phyloP scores from a whole-genome alignment of 2,329 filamentous ascomycete species.

The Aschersonia sp. region DNA sequence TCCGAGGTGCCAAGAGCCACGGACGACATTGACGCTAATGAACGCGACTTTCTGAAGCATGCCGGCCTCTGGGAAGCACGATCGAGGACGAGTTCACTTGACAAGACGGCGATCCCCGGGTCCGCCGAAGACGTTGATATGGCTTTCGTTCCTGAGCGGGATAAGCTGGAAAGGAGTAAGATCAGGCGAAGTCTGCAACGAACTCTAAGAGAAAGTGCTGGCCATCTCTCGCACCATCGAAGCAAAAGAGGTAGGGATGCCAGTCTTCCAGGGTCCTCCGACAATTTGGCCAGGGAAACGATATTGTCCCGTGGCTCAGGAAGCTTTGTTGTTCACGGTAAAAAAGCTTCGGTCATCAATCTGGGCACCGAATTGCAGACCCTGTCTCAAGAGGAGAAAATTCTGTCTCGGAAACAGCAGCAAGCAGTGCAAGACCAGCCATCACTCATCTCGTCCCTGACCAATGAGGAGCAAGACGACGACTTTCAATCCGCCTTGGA shows the following conservation, averaged over 20 bases:
- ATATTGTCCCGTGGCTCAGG: slow-evolving; percentile 65
- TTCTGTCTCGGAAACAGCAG: slow-evolving; percentile 45
- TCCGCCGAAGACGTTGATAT: slow-evolving; percentile 15
- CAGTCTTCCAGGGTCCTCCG: slow-evolving; percentile 10
- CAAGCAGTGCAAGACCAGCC: slow-evolving; percentile 15
- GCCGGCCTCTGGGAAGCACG: slow-evolving; percentile 43
- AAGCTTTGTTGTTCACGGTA: slow-evolving; percentile 92
- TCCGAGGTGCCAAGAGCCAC: slow-evolving; percentile 10
- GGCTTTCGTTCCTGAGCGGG: slow-evolving; percentile 24
- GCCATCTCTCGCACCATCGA: slow-evolving; percentile 49
- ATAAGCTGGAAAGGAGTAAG: slow-evolving; percentile 46
- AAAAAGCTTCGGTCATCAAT: slow-evolving; percentile 95
- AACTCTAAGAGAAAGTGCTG: slow-evolving; percentile 70
- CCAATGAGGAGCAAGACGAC: slow-evolving; percentile 22
- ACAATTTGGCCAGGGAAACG: slow-evolving; percentile 38
- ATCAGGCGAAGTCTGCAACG: slow-evolving; percentile 79
- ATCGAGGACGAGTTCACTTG: slow-evolving; percentile 13
- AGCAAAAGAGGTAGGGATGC: slow-evolving; percentile 61
- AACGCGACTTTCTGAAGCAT: slow-evolving; percentile 53
- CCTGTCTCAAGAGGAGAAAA: slow-evolving; percentile 57
- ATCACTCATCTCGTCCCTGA: slow-evolving; percentile 17
- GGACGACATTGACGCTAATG: slow-evolving; percentile 46
- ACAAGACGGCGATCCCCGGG: slow-evolving; percentile 20
- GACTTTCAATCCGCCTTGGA: slow-evolving; percentile 40
- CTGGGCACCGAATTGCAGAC: slow-evolving; percentile 84